Percentiles rank a stretch among this genome's conserved stretches.
phyloP scores from a whole-genome alignment of 306 rosid species.

The Vigna angularis region DNA sequence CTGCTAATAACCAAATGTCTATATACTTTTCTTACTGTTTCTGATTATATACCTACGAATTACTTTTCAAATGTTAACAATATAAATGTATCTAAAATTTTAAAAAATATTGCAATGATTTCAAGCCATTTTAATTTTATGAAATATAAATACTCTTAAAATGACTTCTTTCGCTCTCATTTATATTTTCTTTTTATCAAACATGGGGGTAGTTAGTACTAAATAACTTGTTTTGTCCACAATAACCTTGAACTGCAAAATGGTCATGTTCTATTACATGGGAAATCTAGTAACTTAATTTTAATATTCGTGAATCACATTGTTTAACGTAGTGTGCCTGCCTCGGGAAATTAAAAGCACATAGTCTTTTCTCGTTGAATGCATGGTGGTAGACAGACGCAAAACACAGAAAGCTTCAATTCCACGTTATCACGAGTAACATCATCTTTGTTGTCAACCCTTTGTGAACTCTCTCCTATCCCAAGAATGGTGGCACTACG shows the following conservation, averaged over 20 bases:
- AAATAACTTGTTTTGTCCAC: constrained; percentile 1
- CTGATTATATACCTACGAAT: too few species aligned
- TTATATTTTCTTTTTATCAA: neutral
- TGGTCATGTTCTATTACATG: constrained; percentile 44
- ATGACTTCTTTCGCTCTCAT: neutral
- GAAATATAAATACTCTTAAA: too few species aligned
- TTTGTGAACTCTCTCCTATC: constrained; percentile 33
- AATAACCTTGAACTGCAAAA: constrained; percentile 46
- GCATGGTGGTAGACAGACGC: constrained; percentile 68
- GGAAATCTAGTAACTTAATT: constrained; percentile 31
- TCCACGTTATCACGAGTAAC: constrained; percentile 46
- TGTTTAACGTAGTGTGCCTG: constrained; percentile 22
- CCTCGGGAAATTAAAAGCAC: constrained; percentile 38
- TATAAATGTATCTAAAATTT: too few species aligned
- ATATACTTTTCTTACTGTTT: too few species aligned
- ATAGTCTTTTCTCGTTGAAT: constrained; percentile 46
- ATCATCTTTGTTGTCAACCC: constrained; percentile 37
- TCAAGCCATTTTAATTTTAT: too few species aligned
- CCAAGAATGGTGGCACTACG: constrained; percentile 38
- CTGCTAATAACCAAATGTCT: too few species aligned
- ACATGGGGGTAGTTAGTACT: neutral
- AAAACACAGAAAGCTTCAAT: constrained; percentile 54
- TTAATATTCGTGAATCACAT: neutral
- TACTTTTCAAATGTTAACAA: too few species aligned
- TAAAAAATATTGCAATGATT: too few species aligned